Evolutionary conservation across 306 rosid species (phyloP), one percentile per base, ranked within the genome.

Genomic region (Cicer pinnatifidum): DNA sequence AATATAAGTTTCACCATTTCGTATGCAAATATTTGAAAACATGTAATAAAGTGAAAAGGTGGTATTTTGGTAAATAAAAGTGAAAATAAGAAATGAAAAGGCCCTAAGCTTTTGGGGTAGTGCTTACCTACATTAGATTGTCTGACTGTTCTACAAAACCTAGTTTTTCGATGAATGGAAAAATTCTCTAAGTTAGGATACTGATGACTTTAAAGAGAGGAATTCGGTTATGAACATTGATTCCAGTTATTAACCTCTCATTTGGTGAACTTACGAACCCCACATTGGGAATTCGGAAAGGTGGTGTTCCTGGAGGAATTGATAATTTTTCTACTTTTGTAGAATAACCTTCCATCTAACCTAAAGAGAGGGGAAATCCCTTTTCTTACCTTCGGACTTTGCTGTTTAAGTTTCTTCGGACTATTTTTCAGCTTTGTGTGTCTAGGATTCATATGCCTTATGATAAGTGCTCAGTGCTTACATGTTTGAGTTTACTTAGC

Each of bases 31-130:
- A n/a, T 40, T 40, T 63, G 50, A 9, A 9, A 64, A 9, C n/a
- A 64, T 15, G 3, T 13, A 7, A 41, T 45, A 10, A 64, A 40
- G 35, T 40, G 69, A 63, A 40, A 40, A 64, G 9, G 51, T 16
- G 9, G 50, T 64, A 40, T 44, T 9, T 64, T 9, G 35, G 69
- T 64, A 40, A 16, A 9, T 64, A 62, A 13, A 61, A 62, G 69
- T 62, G 20, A 13, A 33, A 59, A 13, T 39, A 38, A 9, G 7
- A 12, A 5, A 48, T 48, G 5, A 48, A 60, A 54, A 17, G 37
- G 61, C 61, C n/a, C 61, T 54, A 19, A 8, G 61, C 51, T 66
- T 50, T 38, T 69, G 52, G 48, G 23, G 37, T 78, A 70, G 66
- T 70, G 59, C 52, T 71, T 44, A 17, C 47, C 7, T 75, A 68